A percentile compares a stretch with the other conserved stretches of the same genome.
Evolutionary conservation across 345 rosid genomes (phyloP).

Genomic region (Euphorbia pulcherrima): DNA sequence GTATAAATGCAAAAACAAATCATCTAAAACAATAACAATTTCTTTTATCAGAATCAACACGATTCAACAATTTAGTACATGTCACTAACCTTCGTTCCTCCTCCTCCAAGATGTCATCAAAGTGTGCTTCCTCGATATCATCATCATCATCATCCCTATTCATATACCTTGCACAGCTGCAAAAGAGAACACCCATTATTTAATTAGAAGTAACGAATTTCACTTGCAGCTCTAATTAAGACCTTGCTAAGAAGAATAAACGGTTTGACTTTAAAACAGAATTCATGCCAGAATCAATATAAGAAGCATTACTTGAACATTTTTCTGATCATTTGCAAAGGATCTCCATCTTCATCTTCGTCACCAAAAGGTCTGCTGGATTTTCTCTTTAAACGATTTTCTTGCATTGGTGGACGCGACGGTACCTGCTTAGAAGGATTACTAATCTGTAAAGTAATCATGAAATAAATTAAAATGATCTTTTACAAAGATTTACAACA

Average conservation of each 20-base stretch:
- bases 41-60: not conserved
- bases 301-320: slow-evolving; percentile 46
- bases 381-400: slow-evolving; percentile 50
- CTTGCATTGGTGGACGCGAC: slow-evolving; percentile 31
- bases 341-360: slow-evolving; percentile 42
- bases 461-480: not conserved
- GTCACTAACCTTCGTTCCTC: slow-evolving; percentile 66
- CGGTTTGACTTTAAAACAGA: not conserved
- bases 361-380: slow-evolving; percentile 34
- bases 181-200: slow-evolving; percentile 9
- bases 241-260: not conserved
- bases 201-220: not conserved
- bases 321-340: slow-evolving; percentile 46
- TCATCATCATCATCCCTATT: slow-evolving; percentile 45
- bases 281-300: not conserved
- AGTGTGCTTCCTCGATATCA: slow-evolving; percentile 77
- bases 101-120: slow-evolving; percentile 67
- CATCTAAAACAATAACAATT: not conserved
- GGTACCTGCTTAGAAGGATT: slow-evolving; percentile 44
- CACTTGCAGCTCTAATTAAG: not conserved
- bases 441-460: slow-evolving; percentile 26
- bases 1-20: not conserved
- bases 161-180: slow-evolving; percentile 39
- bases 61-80: not conserved
- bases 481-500: not conserved